A percentile compares a stretch with the other conserved stretches of the same genome.
These are phyloP conservation scores for Albifimbria verrucaria DNA, from an alignment of 2,329 filamentous ascomycete species.

Conservation along the genomic window DNA sequence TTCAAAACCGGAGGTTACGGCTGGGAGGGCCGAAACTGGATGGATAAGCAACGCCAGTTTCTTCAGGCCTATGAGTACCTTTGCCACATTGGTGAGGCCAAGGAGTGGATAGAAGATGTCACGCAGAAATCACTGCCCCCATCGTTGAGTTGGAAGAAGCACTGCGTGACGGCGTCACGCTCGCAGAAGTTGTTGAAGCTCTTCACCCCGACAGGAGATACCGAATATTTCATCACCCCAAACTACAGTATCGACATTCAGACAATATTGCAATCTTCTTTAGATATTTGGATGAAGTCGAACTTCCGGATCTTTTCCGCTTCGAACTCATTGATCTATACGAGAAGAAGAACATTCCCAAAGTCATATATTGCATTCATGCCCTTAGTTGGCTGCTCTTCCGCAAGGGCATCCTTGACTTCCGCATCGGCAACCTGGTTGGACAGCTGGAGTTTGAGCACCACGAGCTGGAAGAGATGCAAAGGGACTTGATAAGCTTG, in stretches of 20 bases:
- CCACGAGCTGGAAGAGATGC: constrained; percentile 93
- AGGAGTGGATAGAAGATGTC: constrained; percentile 96
- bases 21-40: constrained; percentile 89
- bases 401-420: constrained; percentile 90
- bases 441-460: constrained; percentile 97
- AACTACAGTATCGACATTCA: constrained; percentile 89
- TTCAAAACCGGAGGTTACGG: constrained; percentile 54
- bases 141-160: constrained; percentile 94
- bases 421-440: constrained; percentile 93
- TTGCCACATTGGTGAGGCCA: constrained; percentile 97
- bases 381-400: constrained; percentile 96
- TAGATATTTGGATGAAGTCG: constrained; percentile 84
- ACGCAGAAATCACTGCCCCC: constrained; percentile 82
- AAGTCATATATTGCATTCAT: constrained; percentile 98
- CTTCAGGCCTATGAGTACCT: constrained; percentile 97
- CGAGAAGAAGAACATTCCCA: constrained; percentile 99
- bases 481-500: constrained; percentile 93
- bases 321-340: constrained; percentile 98
- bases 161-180: constrained; percentile 84
- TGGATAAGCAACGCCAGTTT: constrained; percentile 97
- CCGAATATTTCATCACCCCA: constrained; percentile 81
- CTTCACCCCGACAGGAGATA: constrained; percentile 73
- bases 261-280: constrained; percentile 99
- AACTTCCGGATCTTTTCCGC: constrained; percentile 90
- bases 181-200: constrained; percentile 90